Conservation (phyloP, 768 basidiomycete genomes). For the Collybiopsis luxurians region DNA sequence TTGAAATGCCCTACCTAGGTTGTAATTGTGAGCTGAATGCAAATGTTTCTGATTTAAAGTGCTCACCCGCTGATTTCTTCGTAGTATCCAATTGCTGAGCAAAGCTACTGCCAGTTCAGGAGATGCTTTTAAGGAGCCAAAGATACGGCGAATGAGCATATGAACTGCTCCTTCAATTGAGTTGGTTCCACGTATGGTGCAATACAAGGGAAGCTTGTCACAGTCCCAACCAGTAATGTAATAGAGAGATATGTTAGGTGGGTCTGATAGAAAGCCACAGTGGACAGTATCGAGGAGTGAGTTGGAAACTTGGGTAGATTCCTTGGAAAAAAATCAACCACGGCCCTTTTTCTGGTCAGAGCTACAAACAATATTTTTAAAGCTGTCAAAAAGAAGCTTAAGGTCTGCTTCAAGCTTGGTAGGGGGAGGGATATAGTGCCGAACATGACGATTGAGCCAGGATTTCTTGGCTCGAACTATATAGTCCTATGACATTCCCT, state of each 20-base stretch:
- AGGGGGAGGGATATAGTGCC: background rate
- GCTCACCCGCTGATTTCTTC: conserved; percentile 12
- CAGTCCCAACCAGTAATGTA: conserved; percentile 11
- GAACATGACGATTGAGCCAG: background rate
- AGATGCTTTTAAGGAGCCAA: conserved; percentile 16
- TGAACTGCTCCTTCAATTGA: conserved; percentile 20
- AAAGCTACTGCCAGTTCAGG: conserved; percentile 8
- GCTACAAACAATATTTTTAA: background rate
- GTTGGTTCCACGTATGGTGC: conserved; percentile 18
- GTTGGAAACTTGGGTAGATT: background rate
- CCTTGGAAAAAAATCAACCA: background rate
- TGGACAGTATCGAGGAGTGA: background rate
- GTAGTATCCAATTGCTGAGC: background rate
- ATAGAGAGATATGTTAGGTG: conserved; percentile 12
- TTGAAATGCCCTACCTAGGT: conserved; percentile 17
- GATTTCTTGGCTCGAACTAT: background rate
- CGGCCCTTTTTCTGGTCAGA: background rate
- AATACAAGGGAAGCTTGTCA: conserved; percentile 14
- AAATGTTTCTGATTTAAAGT: background rate
- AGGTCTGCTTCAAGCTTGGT: background rate
- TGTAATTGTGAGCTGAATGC: background rate
- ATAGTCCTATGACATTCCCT: conserved; percentile 3
- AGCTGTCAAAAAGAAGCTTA: background rate
- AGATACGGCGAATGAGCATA: conserved; percentile 10
- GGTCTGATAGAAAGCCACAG: conserved; percentile 18